Evolutionary conservation across 257 asterid species (phyloP), one percentile per base, ranked within the genome.

Genomic region (Scutellaria baicalensis): DNA sequence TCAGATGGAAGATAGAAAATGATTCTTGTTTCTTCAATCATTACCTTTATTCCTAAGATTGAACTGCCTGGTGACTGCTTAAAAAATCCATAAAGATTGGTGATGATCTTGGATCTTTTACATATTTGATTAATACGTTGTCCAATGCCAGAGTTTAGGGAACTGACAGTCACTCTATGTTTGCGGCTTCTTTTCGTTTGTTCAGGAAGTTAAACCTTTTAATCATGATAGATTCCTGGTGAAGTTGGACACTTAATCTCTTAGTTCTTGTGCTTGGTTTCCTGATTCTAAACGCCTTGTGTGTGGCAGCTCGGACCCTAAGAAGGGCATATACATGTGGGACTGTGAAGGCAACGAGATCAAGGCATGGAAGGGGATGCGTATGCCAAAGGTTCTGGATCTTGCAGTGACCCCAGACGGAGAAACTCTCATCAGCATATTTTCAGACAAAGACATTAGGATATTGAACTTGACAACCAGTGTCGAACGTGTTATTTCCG

Each of bases 191-290:
- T 78, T 80, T 83, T 66, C 78, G 72, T 75, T 81, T 81, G 83
- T 81, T 75, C 89, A 81, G 89, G 89, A 81, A 75, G 77, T 71
- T 76, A 76, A 68, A 77, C 55, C 68, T 76, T 70, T 83, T 75
- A 80, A 72, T 82, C 76, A 69, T 78, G 71, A 75, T n/a, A n/a
- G n/a, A n/a, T 60, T 76, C 79, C 78, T 78, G 86, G 84, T 73
- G 85, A 84, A 78, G 83, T 82, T 84, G 87, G 90, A 73, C 87
- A 82, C 87, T 82, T 84, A 82, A 82, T 80, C 87, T 78, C 70
- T 81, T 79, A 78, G 93, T 78, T 93, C 96, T 33, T 93, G 98
- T 74, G 98, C 97, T 64, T 93, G 98, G 98, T 90, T 93, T 78
- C 98, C 97, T 10, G 96, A 93, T 83, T 93, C 98, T 57, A 85